Evolutionary conservation across 345 rosid genomes (phyloP).

Genomic region (Erysimum cheiranthoides): DNA sequence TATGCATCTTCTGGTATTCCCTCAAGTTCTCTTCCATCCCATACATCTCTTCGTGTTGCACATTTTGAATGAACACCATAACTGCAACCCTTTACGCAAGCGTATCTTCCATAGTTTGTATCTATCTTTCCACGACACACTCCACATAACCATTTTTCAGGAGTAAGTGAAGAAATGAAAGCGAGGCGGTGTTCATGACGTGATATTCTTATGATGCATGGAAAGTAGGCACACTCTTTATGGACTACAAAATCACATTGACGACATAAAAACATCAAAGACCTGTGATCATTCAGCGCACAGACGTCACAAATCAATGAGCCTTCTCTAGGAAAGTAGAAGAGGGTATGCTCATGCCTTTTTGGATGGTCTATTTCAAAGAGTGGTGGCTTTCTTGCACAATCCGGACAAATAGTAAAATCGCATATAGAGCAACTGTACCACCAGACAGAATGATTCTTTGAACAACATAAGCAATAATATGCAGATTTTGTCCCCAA

Average conservation of each 20-base stretch:
- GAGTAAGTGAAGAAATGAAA: slow-evolving; percentile 9
- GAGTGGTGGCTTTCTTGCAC: background rate
- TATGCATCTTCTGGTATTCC: background rate
- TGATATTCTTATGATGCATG: slow-evolving; percentile 4
- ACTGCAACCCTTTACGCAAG: slow-evolving; percentile 14
- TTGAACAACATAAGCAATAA: background rate
- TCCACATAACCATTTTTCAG: slow-evolving; percentile 18
- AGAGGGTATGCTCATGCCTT: slow-evolving; percentile 30
- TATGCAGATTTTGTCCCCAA: too few species aligned
- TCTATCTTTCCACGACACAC: slow-evolving; percentile 21
- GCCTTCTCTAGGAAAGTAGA: background rate
- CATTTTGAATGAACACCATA: slow-evolving; percentile 38
- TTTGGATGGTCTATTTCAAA: slow-evolving; percentile 1
- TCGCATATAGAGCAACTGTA: slow-evolving; percentile 15
- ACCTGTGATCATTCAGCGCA: background rate
- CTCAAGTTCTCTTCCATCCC: slow-evolving; percentile 36
- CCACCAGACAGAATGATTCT: accelerated
- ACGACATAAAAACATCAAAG: background rate
- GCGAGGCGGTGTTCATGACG: slow-evolving; percentile 30
- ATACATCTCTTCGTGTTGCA: slow-evolving; percentile 18
- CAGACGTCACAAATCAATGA: background rate
- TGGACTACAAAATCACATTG: slow-evolving; percentile 23
- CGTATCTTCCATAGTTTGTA: slow-evolving; percentile 26
- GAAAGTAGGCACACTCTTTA: background rate
- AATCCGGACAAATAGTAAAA: background rate